Conservation (phyloP, 352 stramenopile genomes). For the Pythium biforme region DNA sequence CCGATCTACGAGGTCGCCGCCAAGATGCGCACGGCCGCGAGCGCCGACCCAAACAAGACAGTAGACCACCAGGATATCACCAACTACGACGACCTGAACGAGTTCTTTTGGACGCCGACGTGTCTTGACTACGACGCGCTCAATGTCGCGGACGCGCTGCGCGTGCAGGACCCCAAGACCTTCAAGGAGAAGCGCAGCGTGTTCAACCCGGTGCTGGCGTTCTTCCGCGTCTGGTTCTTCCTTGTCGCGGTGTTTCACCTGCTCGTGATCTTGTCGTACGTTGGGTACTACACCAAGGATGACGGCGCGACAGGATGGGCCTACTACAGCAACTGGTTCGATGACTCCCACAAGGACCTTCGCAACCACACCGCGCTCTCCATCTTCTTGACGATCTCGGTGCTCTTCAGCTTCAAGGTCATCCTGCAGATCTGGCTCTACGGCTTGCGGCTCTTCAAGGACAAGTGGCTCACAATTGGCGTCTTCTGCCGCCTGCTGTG, state of each 20-base stretch:
- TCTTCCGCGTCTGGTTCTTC: conserved; percentile 89
- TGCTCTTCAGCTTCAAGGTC: conserved; percentile 62
- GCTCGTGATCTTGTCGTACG: conserved; percentile 74
- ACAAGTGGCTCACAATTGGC: conserved; percentile 47
- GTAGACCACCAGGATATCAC: conserved; percentile 87
- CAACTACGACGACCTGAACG: conserved; percentile 90
- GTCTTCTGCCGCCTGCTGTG: conserved; percentile 71
- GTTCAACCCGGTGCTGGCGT: conserved; percentile 75
- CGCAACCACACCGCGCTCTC: conserved; percentile 75
- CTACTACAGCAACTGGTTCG: conserved; percentile 78
- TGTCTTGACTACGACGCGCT: conserved; percentile 83
- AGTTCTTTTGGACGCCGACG: conserved; percentile 85
- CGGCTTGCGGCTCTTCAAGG: conserved; percentile 65
- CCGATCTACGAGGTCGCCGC: conserved; percentile 79
- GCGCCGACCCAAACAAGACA: conserved; percentile 35
- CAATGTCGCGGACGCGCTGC: conserved; percentile 75
- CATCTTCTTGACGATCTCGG: conserved; percentile 63
- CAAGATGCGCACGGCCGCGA: conserved; percentile 55
- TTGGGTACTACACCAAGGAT: conserved; percentile 54
- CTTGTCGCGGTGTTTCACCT: conserved; percentile 78
- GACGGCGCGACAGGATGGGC: conserved; percentile 37
- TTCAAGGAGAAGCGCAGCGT: conserved; percentile 85
- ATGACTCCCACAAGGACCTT: conserved; percentile 61
- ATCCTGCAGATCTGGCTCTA: conserved; percentile 84
- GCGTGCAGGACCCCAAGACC: conserved; percentile 72